phyloP scores from a whole-genome alignment of 1,284 basidiomycete species.

The Cryptococcus sp. region DNA sequence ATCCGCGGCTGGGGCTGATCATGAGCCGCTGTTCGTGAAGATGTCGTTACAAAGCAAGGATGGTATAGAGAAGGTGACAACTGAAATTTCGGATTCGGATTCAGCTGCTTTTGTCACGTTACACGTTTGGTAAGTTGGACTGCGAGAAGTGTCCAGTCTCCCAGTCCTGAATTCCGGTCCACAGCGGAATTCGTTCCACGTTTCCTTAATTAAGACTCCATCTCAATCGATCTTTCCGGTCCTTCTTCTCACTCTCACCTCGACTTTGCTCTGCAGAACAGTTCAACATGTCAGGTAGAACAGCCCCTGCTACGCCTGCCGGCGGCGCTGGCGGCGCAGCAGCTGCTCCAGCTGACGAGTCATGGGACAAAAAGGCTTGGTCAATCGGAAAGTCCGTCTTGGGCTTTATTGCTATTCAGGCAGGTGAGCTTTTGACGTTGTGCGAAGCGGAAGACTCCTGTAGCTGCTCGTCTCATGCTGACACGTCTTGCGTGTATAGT shows the following conservation, averaged over 20 bases:
- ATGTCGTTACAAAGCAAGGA: too few relatives aligned
- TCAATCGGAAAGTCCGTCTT: slow-evolving; percentile 27
- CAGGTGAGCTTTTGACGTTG: slow-evolving; percentile 27
- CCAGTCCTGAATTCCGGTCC: too few relatives aligned
- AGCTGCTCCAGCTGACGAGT: slow-evolving; percentile 15
- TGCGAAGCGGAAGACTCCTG: background rate
- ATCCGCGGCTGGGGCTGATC: too few relatives aligned
- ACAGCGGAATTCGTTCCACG: too few relatives aligned
- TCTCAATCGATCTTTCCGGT: too few relatives aligned
- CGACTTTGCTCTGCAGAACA: background rate
- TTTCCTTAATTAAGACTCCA: background rate
- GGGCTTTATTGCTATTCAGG: slow-evolving; percentile 41
- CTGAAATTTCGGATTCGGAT: too few relatives aligned
- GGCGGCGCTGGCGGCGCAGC: slow-evolving; percentile 14
- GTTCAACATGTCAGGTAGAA: slow-evolving; percentile 14
- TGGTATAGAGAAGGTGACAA: too few relatives aligned
- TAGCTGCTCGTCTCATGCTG: background rate
- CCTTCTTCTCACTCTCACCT: background rate
- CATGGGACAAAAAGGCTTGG: slow-evolving; percentile 19
- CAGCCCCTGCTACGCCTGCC: slow-evolving; percentile 13
- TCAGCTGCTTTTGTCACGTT: too few relatives aligned
- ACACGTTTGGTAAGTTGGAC: too few relatives aligned
- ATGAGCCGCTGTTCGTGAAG: too few relatives aligned
- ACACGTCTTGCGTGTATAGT: slow-evolving; percentile 16
- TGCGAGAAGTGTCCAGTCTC: too few relatives aligned